Percentiles rank a stretch among this genome's conserved stretches.
phyloP scores from a whole-genome alignment of 331 rosid species.

The Quercus tomentella region DNA sequence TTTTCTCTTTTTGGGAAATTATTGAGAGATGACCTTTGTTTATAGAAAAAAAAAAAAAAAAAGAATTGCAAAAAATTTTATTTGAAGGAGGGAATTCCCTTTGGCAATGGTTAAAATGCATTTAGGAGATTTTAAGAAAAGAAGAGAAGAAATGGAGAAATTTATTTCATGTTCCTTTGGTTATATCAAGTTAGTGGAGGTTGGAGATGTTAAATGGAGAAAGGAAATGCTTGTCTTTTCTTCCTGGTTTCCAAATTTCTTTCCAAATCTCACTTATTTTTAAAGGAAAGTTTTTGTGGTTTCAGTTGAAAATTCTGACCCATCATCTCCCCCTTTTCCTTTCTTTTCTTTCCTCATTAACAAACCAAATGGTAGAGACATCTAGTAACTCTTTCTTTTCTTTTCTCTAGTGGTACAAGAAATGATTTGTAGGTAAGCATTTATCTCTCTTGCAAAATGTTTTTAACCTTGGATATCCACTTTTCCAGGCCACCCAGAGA shows the following conservation, averaged over 20 bases:
- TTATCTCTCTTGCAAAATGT: conserved; percentile 4
- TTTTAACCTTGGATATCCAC: background rate
- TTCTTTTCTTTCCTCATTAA: background rate
- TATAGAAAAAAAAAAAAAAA: background rate
- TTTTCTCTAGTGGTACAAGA: background rate
- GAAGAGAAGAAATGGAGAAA: background rate
- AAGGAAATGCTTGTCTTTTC: background rate
- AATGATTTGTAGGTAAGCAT: background rate
- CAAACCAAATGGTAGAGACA: background rate
- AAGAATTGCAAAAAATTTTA: background rate
- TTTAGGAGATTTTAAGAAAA: background rate
- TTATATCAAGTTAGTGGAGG: background rate
- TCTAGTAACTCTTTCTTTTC: background rate
- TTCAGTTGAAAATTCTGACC: background rate
- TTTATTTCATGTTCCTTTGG: background rate
- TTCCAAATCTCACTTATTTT: background rate
- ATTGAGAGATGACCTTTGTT: background rate
- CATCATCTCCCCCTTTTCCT: background rate
- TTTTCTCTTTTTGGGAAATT: conserved; percentile 5
- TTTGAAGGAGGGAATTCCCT: background rate
- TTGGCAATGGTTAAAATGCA: background rate
- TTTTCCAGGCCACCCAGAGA: conserved; percentile 66
- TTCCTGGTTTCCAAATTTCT: background rate
- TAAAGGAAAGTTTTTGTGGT: background rate
- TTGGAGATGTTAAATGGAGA: background rate